These are phyloP conservation scores for Yarrowia deformans DNA, from an alignment of 805 yeast genomes.

Conservation along the genomic window DNA sequence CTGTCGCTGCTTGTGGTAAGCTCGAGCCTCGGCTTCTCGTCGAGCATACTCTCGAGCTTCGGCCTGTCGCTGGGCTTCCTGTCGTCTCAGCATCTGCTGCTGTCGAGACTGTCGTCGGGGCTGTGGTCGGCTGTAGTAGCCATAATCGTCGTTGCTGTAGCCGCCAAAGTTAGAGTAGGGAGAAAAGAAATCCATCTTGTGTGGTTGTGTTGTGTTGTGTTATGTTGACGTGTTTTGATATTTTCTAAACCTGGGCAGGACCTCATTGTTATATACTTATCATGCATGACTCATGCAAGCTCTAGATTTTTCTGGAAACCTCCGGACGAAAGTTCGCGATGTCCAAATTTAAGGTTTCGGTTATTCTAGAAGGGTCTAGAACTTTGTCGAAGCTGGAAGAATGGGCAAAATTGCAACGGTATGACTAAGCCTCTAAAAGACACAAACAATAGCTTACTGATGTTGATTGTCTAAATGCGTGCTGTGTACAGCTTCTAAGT, in stretches of 20 bases:
- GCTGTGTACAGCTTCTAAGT: slow-evolving; percentile 49
- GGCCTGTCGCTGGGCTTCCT: slow-evolving; percentile 32
- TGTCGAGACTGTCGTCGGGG: slow-evolving; percentile 24
- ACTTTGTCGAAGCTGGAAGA: not conserved
- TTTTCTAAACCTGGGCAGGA: not conserved
- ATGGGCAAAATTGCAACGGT: too few relatives aligned
- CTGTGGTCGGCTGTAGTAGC: slow-evolving; percentile 29
- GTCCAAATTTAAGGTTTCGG: slow-evolving; percentile 9
- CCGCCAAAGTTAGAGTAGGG: slow-evolving; percentile 25
- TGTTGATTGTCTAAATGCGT: slow-evolving; percentile 17
- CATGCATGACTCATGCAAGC: slow-evolving; percentile 11
- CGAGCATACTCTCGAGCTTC: slow-evolving; percentile 31
- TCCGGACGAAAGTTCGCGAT: slow-evolving; percentile 6
- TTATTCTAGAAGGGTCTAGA: slow-evolving; percentile 14
- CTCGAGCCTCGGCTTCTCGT: slow-evolving; percentile 32
- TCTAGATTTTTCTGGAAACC: slow-evolving; percentile 35
- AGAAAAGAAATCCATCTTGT: slow-evolving; percentile 28
- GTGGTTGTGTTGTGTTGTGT: slow-evolving; percentile 3
- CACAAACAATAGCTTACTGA: not conserved
- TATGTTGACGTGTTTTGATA: not conserved
- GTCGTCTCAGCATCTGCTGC: slow-evolving; percentile 32
- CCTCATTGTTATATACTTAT: slow-evolving; percentile 30
- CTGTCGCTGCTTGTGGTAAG: slow-evolving; percentile 25
- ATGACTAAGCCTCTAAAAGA: not conserved
- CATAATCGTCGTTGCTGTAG: slow-evolving; percentile 12